Percentiles rank a stretch among this genome's conserved stretches.
Conservation (phyloP, 805 yeast genomes). For the Candida ponderosae region DNA sequence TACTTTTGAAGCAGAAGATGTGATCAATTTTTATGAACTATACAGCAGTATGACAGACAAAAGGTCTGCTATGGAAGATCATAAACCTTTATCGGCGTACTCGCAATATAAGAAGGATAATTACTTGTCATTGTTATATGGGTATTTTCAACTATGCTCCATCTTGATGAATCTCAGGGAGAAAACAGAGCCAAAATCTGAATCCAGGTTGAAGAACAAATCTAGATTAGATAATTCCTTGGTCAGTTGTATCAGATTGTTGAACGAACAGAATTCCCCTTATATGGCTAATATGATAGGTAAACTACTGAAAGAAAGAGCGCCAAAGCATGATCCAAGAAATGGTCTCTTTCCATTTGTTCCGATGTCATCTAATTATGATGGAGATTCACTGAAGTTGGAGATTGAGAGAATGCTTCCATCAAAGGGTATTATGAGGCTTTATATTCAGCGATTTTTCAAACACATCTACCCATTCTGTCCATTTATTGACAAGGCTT, state of each 20-base stretch:
- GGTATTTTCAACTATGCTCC: constrained; percentile 14
- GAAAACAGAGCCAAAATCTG: constrained; percentile 1
- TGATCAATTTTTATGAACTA: constrained; percentile 13
- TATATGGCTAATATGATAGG: constrained; percentile 11
- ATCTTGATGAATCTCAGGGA: neutral
- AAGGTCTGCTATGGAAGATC: constrained; percentile 19
- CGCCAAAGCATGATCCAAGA: constrained; percentile 5
- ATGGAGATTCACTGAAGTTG: constrained; percentile 24
- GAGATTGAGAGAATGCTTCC: constrained; percentile 31
- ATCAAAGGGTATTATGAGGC: constrained; percentile 28
- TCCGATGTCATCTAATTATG: constrained; percentile 4
- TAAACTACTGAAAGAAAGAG: constrained; percentile 2
- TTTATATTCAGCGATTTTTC: constrained; percentile 34
- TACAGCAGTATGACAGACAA: constrained; percentile 13
- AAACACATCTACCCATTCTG: constrained; percentile 36
- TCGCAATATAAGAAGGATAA: constrained; percentile 16
- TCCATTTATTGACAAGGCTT: constrained; percentile 36
- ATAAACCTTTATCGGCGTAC: constrained; percentile 14
- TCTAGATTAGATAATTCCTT: constrained; percentile 16
- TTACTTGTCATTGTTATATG: constrained; percentile 12
- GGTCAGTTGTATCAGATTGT: constrained; percentile 8
- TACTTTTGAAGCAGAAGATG: constrained; percentile 4
- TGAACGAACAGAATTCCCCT: constrained; percentile 16
- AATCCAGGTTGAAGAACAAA: constrained; percentile 1
- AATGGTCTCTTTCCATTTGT: too few species aligned